Base-by-base conservation (phyloP, 192 early-diverging fungal species). In the Gaertneriomyces semiglobifer region DNA sequence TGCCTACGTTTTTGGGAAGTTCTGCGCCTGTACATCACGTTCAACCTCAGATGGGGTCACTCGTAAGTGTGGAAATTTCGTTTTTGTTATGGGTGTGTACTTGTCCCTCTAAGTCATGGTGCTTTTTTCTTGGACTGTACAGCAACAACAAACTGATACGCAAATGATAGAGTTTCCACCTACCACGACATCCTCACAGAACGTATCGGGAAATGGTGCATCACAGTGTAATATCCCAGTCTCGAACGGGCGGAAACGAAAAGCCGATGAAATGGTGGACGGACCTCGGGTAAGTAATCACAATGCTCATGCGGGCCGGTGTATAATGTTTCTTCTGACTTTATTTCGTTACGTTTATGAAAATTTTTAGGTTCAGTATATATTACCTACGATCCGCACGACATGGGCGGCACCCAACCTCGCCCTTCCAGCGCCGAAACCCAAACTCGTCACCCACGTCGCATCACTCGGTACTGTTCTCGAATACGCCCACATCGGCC, bases 1-100 rank as follows among this genome's bases (percentile, higher is more conserved):
- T 87, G 33, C 94, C 77, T 2, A 75, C 74, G 44, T 79, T 79
- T 9, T 56, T 78, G 55, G 70, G 74, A 66, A 63, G 60, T 33
- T 2, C 25, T 33, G 25, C 25, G 25, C 25, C 25, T 2, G 25
- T 33, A 33, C 25, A 33, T 33, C 2, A 33, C 25, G 25, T 2
- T 2, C 25, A 33, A 33, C 25, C 25, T 2, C 25, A 33, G 25
- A 33, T 33, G 25, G 25, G 25, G 0, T 33, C 25, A 33, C 25
- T 33, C 25, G 25, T 33, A 33, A 1, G 25, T 33, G 25, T 33
- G n/a, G n/a, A n/a, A 33, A 1, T 33, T 2, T 33, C 25, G 0
- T 33, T 33, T 33, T 33, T 33, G 25, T 33, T 33, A 2, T 33
- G 25, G 1, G 25, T 33, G 25, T 33, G 25, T 33, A 2, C 25